These are phyloP conservation scores for Rubia balearica DNA, from an alignment of 305 asterid species.

Conservation along the genomic window DNA sequence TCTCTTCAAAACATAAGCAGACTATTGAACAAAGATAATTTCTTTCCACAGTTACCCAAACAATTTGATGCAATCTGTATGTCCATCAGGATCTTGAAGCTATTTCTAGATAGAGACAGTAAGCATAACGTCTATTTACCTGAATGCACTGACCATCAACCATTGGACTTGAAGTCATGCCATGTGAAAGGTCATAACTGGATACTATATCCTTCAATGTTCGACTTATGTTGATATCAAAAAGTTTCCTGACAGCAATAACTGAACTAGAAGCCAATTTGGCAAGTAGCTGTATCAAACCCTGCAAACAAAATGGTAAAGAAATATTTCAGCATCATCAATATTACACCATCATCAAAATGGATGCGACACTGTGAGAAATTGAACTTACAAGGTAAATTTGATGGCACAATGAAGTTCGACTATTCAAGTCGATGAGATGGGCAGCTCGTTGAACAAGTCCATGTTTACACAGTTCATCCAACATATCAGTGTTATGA, in stretches of 20 bases:
- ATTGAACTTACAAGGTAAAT: slow-evolving; percentile 57
- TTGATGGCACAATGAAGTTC: slow-evolving; percentile 62
- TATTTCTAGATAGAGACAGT: neutral
- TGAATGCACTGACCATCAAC: slow-evolving; percentile 66
- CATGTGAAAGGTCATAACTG: slow-evolving; percentile 49
- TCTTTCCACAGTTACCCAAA: neutral
- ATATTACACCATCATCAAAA: neutral
- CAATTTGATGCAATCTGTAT: neutral
- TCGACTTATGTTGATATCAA: slow-evolving; percentile 71
- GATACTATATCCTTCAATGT: slow-evolving; percentile 66
- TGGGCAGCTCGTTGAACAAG: slow-evolving; percentile 68
- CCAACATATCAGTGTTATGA: slow-evolving; percentile 61
- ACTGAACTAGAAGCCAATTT: slow-evolving; percentile 73
- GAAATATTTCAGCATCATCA: slow-evolving; percentile 5
- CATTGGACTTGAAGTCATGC: slow-evolving; percentile 41
- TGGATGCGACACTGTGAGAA: slow-evolving; percentile 12
- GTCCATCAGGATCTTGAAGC: neutral
- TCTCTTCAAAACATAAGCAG: neutral
- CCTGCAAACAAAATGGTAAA: slow-evolving; percentile 43
- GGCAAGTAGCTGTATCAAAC: slow-evolving; percentile 78
- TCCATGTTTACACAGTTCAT: slow-evolving; percentile 74
- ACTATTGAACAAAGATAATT: neutral
- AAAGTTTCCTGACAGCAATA: slow-evolving; percentile 71
- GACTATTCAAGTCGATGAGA: slow-evolving; percentile 63
- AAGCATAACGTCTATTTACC: slow-evolving; percentile 36